phyloP scores from a whole-genome alignment of 108 stramenopile genomes.

The Chaetoceros tenuissimus region DNA sequence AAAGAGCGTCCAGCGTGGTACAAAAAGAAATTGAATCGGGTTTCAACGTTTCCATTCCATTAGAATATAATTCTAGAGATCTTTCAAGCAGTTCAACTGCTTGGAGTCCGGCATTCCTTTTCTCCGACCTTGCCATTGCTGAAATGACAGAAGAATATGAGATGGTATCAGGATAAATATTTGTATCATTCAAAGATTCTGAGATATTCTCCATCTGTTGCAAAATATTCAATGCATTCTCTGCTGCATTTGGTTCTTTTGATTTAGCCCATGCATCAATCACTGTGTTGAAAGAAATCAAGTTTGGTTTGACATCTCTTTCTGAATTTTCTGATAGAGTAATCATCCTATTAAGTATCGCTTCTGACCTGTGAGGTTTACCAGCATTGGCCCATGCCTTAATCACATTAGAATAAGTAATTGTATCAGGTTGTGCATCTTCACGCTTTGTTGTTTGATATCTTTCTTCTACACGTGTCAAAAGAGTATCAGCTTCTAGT shows the following conservation, averaged over 20 bases:
- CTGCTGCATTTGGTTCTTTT: slow-evolving; percentile 22
- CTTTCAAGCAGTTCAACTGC: slow-evolving; percentile 16
- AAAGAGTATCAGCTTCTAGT: not conserved
- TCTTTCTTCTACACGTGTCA: not conserved
- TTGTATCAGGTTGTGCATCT: not conserved
- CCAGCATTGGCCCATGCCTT: slow-evolving; percentile 10
- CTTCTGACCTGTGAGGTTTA: slow-evolving; percentile 23
- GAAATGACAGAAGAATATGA: slow-evolving; percentile 42
- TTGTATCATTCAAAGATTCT: slow-evolving; percentile 11
- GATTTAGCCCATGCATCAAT: slow-evolving; percentile 48
- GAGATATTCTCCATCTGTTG: slow-evolving; percentile 40
- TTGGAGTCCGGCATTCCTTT: slow-evolving; percentile 19
- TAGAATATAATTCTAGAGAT: not conserved
- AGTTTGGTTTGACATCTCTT: slow-evolving; percentile 22
- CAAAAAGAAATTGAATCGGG: not conserved
- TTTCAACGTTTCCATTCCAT: not conserved
- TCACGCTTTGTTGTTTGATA: not conserved
- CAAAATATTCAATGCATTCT: slow-evolving; percentile 38
- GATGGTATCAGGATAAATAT: slow-evolving; percentile 41
- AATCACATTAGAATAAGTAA: not conserved
- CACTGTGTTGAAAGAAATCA: slow-evolving; percentile 66
- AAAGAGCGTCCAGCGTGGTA: not conserved
- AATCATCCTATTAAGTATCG: slow-evolving; percentile 19
- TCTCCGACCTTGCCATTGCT: slow-evolving; percentile 16
- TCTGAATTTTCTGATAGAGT: slow-evolving; percentile 5